Evolutionary conservation across 306 rosid species (phyloP).

Genomic region (Lablab purpureus): DNA sequence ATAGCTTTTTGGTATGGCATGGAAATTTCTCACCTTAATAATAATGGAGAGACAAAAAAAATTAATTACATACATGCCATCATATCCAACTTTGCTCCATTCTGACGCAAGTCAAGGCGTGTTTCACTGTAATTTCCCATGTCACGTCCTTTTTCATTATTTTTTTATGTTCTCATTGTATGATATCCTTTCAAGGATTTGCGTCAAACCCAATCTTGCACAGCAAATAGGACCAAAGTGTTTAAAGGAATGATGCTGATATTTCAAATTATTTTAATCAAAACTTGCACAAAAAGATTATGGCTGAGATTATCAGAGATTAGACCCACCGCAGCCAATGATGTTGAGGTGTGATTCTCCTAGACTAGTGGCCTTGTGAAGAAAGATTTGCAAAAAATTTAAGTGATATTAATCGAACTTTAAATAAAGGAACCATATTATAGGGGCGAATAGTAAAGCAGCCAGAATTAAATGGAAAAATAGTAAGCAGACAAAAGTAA

Average conservation of each 20-base stretch:
- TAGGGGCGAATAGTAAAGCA: neutral
- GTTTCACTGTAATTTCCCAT: conserved; percentile 48
- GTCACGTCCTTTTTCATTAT: conserved; percentile 20
- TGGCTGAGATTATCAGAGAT: neutral
- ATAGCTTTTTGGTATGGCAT: conserved; percentile 44
- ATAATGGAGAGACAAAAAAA: conserved; percentile 29
- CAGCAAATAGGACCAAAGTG: conserved; percentile 40
- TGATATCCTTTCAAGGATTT: conserved; percentile 18
- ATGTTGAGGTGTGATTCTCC: neutral
- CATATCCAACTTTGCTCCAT: conserved; percentile 23
- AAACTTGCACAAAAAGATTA: neutral
- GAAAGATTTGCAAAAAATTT: neutral
- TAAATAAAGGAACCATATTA: neutral
- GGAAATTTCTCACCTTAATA: conserved; percentile 48
- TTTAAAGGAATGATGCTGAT: neutral
- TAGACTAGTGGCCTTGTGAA: neutral
- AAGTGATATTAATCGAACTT: neutral
- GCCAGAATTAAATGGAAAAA: neutral
- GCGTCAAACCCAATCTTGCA: conserved; percentile 35
- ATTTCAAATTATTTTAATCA: neutral
- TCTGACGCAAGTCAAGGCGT: conserved; percentile 38
- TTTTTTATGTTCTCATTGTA: conserved; percentile 9
- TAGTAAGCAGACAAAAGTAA: neutral
- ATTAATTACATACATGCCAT: neutral
- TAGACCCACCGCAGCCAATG: neutral